Evolutionary conservation across 176 grass and related monocot genomes (phyloP), one percentile per base, ranked within the genome.

Genomic region (Aegilops umbellulata): DNA sequence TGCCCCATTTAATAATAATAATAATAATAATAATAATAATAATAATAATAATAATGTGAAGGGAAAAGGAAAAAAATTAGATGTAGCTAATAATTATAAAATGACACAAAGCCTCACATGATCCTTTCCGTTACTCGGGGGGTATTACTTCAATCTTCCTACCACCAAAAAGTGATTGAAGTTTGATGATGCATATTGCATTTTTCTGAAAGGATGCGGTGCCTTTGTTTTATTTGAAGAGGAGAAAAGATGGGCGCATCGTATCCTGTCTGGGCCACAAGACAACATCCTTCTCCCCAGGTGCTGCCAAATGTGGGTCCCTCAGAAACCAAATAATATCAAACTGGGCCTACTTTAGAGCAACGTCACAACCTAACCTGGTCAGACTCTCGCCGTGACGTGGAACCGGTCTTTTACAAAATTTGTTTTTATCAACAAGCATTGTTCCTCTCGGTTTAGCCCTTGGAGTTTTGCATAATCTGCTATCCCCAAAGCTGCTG

Each of bases 241-340:
- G 16, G 22, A 51, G 79, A 58, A 66, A 2, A 9, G 6, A 19
- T n/a, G 32, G 30, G 36, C 29, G 16, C 23, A 65, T 70, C 44
- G 20, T 15, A 35, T 69, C 62, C 7, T 69, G 68, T 53, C 30
- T 27, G n/a, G 36, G 57, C 30, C 49, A 58, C 61, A 58, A 22
- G 55, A 58, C 55, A 42, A 41, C 86, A 67, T 57, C 86, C 61
- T 47, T 13, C 61, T 60, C 69, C 74, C 3, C 34, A 77, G 62
- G 88, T 69, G 64, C 65, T 83, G 89, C 89, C 84, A 79, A 86
- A 83, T 66, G 89, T 22, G 65, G 84, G 79, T 30, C 4, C 84
- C 66, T 0, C 2, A 0, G 17, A 19, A 17, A 23, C 58, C 16
- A 12, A 35, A 24, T 47, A 42, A 73, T 30, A 26, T 15, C 25